Evolutionary conservation across 1,284 basidiomycete species (phyloP).

Genomic region (Leccinum angustisporum): DNA sequence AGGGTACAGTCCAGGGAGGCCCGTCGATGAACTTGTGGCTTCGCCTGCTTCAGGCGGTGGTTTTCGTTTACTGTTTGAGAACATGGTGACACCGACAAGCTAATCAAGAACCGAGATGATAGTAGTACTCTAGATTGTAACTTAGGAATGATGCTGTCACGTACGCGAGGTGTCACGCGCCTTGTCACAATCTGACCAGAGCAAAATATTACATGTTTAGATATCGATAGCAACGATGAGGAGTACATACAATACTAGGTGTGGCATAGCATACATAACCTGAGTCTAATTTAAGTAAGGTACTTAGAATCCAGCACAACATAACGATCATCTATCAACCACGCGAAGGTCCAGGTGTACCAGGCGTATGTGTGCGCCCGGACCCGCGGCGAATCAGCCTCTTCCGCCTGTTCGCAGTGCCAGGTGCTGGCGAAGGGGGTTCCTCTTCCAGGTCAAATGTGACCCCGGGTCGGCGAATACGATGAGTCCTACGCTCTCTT

Average conservation of each 20-base stretch:
- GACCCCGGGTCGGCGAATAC: conserved; percentile 64
- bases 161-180: conserved; percentile 30
- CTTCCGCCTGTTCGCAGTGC: conserved; percentile 25
- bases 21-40: neutral
- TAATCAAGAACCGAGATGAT: neutral
- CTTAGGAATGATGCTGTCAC: no score
- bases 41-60: neutral
- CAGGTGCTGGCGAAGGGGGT: conserved; percentile 36
- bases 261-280: conserved; percentile 34
- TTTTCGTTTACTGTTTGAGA: conserved; percentile 14
- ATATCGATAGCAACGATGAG: conserved; percentile 18
- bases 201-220: conserved; percentile 12
- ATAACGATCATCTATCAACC: conserved; percentile 9
- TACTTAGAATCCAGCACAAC: conserved; percentile 19
- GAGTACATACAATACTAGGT: conserved; percentile 30
- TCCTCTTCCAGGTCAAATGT: conserved; percentile 66
- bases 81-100: conserved; percentile 17
- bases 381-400: conserved; percentile 32
- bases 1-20: conserved; percentile 46
- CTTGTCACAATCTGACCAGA: conserved; percentile 12
- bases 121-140: neutral
- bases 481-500: conserved; percentile 40
- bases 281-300: conserved; percentile 19
- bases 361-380: conserved; percentile 25
- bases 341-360: conserved; percentile 21